Base-by-base conservation (phyloP, 2,329 filamentous ascomycete species). In the Colletotrichum chlorophyti region DNA sequence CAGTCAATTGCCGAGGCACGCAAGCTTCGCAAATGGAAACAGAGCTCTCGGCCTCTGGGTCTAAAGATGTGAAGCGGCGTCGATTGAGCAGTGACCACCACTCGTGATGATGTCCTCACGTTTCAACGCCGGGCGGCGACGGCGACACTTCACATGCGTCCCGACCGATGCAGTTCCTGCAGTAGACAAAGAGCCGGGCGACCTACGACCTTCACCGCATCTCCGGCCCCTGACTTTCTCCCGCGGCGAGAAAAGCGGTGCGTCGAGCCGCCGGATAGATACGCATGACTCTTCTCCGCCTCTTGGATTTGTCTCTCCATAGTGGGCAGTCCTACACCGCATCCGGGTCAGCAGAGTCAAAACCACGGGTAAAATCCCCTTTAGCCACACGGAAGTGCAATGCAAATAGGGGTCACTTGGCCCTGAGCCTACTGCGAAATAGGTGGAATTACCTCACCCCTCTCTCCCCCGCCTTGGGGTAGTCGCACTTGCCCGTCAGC, bases 91-190 rank as follows among this genome's bases (percentile, higher is more conserved):
- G 26, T 26, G 17, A 21, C 14, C 29, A 31, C 51, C 31, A 29
- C 55, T 47, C 43, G 55, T 59, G 55, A 59, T n/a, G 51, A 40
- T 59, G 17, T 31, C 55, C 55, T 59, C 55, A 59, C 34, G 55
- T 31, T 29, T 37, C 10, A 32, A 34, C 24, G 15, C 26, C 24
- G 29, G n/a, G 32, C 45, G 42, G 19, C 19, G 45, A n/a, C 34
- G 41, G 38, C 23, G 50, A 23, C 34, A 23, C 35, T 54, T 59
- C 51, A 59, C 52, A 55, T 55, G 55, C 35, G 41, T 31, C 15
- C 4, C 26, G 24, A 40, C 27, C 41, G 15, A 29, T 12, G 42
- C 43, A 59, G 55, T 59, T 55, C 55, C 55, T 59, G 55, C 55
- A 59, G 55, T 55, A 59, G 51, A 19, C 29, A 23, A 27, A 10